Percentiles rank a stretch among this genome's conserved stretches.
phyloP scores from a whole-genome alignment of 352 stramenopile species.

The Phytophthora fragariaefolia region DNA sequence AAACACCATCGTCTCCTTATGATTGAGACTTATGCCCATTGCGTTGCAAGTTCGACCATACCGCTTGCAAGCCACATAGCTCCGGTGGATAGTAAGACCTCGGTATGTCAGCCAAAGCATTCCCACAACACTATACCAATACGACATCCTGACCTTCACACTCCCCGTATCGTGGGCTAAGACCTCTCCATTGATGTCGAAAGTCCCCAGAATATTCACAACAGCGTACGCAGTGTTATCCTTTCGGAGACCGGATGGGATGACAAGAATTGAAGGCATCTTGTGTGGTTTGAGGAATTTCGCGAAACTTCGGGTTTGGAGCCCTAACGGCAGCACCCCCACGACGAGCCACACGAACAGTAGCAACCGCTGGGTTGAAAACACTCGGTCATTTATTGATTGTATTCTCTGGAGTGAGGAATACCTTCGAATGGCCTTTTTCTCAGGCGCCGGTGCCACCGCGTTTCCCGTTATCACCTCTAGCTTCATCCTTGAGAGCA shows the following conservation, averaged over 20 bases:
- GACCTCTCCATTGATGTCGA: conserved; percentile 15
- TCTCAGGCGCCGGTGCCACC: background rate
- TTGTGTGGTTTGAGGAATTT: conserved; percentile 24
- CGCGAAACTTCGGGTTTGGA: conserved; percentile 20
- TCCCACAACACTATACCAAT: conserved; percentile 1
- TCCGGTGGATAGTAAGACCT: background rate
- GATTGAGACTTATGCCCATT: background rate
- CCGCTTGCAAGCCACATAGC: background rate
- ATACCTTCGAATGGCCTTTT: background rate
- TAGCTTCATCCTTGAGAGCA: background rate
- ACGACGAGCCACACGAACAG: conserved; percentile 8
- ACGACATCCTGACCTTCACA: background rate
- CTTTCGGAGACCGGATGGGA: background rate
- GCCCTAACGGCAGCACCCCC: conserved; percentile 3
- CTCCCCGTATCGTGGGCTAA: conserved; percentile 7
- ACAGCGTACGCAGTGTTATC: conserved; percentile 9
- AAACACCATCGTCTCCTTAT: conserved; percentile 6
- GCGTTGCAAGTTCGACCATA: background rate
- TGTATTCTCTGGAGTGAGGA: background rate
- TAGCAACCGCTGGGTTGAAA: conserved; percentile 6
- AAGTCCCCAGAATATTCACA: conserved; percentile 3
- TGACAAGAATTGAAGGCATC: conserved; percentile 7
- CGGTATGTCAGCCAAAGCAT: conserved; percentile 1
- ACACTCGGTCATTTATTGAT: background rate
- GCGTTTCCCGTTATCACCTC: background rate